Base-by-base conservation (phyloP, 1,284 basidiomycete genomes). In the Irpex sp. region DNA sequence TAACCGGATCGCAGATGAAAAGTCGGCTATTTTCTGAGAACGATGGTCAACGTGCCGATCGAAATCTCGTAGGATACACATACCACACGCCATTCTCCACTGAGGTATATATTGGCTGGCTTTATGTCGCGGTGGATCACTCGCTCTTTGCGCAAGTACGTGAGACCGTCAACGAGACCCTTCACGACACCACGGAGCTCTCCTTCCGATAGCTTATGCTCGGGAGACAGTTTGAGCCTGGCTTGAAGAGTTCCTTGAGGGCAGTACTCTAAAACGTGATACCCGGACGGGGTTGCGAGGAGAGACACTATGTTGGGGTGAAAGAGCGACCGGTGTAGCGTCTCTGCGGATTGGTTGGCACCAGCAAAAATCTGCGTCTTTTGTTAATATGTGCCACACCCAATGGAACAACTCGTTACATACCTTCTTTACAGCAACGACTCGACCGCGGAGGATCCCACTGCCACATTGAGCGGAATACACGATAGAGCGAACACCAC, bases 271-370 rank as follows among this genome's bases (percentile, higher is more conserved):
- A 83, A 68, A 13, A 83, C 72, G 50, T 81, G 76, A 60, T 77
- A 80, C 31, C 68, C 73, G n/a, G 69, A 66, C 63, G 83, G 81
- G 2, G 67, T 68, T 6, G 79, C 79, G n/a, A 82, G 74, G 2
- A 84, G 68, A n/a, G 82, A 78, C 9, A 81, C 72, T 62, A 85
- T 74, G 43, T 76, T 78, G 4, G 83, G 83, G 68, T 85, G 83
- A 66, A 77, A 78, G 7, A 84, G 71, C 0, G 77, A 70, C 61
- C 76, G 76, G 64, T 83, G 80, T 31, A 83, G 59, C 31, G 31
- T 33, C 0, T 68, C 51, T 2, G 69, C 61, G 3, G 72, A 67
- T 6, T 68, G 47, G 2, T 54, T 56, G 7, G n/a, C 3, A 13
- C 54, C 65, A 54, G 62, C 58, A n/a, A n/a, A 46, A 46, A 31